A percentile compares a stretch with the other conserved stretches of the same genome.
Conservation (phyloP, 208 protist genomes). For the Herpetomonas samuelpessoai region DNA sequence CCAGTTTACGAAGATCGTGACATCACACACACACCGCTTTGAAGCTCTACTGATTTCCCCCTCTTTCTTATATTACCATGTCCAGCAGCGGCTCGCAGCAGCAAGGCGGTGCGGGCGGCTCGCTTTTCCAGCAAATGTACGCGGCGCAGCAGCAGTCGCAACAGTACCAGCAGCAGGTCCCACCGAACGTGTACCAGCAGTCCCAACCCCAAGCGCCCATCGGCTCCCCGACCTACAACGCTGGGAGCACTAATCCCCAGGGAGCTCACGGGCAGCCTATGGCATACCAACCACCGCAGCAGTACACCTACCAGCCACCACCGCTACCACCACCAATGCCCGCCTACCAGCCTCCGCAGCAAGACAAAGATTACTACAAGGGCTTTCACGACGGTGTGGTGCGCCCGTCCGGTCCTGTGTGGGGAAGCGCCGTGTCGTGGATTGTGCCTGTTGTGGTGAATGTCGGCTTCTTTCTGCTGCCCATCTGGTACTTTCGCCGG, state of each 20-base stretch:
- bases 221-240: conserved; percentile 8
- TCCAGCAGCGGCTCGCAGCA: background rate
- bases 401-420: conserved; percentile 54
- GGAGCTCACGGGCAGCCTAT: background rate
- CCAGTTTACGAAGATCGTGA: no score
- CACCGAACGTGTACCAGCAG: conserved; percentile 13
- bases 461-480: conserved; percentile 78
- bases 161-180: conserved; percentile 18
- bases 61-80: conserved; percentile 11
- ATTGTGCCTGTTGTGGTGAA: conserved; percentile 80
- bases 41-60: background rate
- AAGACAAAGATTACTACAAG: conserved; percentile 87
- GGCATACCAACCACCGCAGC: conserved; percentile 2
- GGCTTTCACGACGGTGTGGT: conserved; percentile 90
- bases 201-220: conserved; percentile 14
- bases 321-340: conserved; percentile 12
- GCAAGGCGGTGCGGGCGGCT: conserved; percentile 24
- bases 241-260: background rate
- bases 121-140: conserved; percentile 85
- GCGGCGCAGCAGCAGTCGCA: conserved; percentile 45
- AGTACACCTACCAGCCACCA: conserved; percentile 6
- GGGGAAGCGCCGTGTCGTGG: conserved; percentile 77
- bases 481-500: conserved; percentile 89
- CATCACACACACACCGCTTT: no score
- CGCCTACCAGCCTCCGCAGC: conserved; percentile 18